Base-by-base conservation (phyloP, 2,329 filamentous ascomycete genomes). In the Venturia pyrina region DNA sequence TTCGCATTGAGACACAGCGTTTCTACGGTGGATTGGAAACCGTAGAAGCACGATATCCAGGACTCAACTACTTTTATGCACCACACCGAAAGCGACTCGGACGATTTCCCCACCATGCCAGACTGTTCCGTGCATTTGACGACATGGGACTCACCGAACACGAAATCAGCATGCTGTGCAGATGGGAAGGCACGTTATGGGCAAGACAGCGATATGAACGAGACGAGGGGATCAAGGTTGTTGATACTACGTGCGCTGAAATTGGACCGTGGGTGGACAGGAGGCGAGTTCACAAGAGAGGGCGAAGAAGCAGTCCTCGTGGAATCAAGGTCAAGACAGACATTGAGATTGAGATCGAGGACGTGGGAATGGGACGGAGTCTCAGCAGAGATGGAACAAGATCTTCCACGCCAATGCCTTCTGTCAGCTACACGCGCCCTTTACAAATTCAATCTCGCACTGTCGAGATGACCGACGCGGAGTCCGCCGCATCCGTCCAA, bases 141-240 rank as follows among this genome's bases (percentile, higher is more conserved):
- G 78, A 76, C 34, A 81, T 93, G 32, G 82, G 82, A 56, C 80
- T 93, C 48, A 93, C 89, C 8, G 78, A 84, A 66, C 78, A 80
- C 70, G 89, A 93, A 74, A 90, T 93, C 70, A 81, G 85, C 65
- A 80, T 81, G 62, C 80, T 93, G 73, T 92, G 89, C 67, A 88
- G 89, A 72, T 93, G 89, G 89, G 89, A 93, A 78, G 89, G 89
- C 66, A 93, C 89, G 11, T 86, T 87, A 68, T 93, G 89, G 89
- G 90, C 90, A 68, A 88, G 91, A 73, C 88, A 92, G 73, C 85
- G 89, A 65, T 93, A 87, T 73, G 89, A 93, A 79, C 82, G 83
- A 66, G 89, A 93, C 72, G 88, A 91, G 71, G 86, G 86, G 43
- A 82, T 89, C 67, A 78, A 77, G 40, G 91, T 93, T 68, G 76